Evolutionary conservation across 805 yeast species (phyloP).

Genomic region (Yamadazyma takamatsuzukensis): DNA sequence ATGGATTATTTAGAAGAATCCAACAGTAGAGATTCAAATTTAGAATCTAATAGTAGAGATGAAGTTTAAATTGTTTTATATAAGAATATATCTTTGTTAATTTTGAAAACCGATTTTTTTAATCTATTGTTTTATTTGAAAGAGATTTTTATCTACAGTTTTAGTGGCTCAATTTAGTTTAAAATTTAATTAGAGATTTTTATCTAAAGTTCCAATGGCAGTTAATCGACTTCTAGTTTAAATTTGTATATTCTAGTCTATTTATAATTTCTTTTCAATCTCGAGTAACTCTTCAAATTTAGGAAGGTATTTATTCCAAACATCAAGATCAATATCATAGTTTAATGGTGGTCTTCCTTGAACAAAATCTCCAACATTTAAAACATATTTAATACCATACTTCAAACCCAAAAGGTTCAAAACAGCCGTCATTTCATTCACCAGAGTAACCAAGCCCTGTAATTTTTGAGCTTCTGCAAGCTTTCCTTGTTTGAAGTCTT

Average conservation of each 20-base stretch:
- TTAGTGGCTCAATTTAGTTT: too few relatives aligned
- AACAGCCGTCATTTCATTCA: constrained; percentile 43
- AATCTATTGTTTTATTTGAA: too few relatives aligned
- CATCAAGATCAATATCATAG: constrained; percentile 20
- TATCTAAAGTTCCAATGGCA: too few relatives aligned
- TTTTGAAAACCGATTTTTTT: too few relatives aligned
- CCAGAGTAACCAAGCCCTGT: constrained; percentile 42
- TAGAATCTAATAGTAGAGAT: too few relatives aligned
- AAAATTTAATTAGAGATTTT: too few relatives aligned
- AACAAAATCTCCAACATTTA: constrained; percentile 40
- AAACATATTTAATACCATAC: constrained; percentile 31
- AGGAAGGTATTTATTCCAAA: constrained; percentile 13
- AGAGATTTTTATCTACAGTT: too few relatives aligned
- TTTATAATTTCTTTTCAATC: constrained; percentile 9
- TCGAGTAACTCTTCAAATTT: constrained; percentile 8
- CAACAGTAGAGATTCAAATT: too few relatives aligned
- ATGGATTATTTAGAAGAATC: too few relatives aligned
- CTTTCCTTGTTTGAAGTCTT: constrained; percentile 36
- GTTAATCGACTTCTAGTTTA: neutral
- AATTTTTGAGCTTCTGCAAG: constrained; percentile 37
- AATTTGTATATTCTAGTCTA: neutral
- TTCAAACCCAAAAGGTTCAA: constrained; percentile 48
- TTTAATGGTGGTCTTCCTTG: constrained; percentile 50
- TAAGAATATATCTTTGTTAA: too few relatives aligned
- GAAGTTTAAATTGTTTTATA: too few relatives aligned